Conservation (phyloP, 164 flowering plant species). For the Pachysandra terminalis region DNA sequence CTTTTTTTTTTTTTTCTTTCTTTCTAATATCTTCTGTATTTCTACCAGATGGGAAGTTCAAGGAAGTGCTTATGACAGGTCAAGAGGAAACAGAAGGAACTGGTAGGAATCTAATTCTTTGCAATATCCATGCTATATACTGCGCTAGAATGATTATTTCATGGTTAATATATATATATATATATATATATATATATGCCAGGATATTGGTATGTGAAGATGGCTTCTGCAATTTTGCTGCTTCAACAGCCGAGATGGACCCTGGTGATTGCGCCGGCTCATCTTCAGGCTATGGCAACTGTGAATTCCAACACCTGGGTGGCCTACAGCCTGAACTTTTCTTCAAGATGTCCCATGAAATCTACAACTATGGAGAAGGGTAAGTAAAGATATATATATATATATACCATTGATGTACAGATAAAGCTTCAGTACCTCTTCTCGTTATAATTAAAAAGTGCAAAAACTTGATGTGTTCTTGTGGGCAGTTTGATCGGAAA, state of each 20-base stretch:
- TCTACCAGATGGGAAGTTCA: no score
- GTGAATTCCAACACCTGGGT: conserved; percentile 54
- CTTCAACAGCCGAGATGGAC: conserved; percentile 53
- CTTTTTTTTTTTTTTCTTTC: no score
- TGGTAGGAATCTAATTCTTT: conserved; percentile 66
- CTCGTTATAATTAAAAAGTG: neutral
- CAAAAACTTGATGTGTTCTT: conserved; percentile 1
- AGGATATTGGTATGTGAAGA: conserved; percentile 99
- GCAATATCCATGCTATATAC: no score
- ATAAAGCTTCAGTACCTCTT: neutral
- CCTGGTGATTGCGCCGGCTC: conserved; percentile 37
- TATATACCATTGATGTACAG: no score
- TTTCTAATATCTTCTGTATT: no score
- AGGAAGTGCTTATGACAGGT: conserved; percentile 83
- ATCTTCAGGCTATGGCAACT: conserved; percentile 38
- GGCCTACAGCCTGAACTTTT: conserved; percentile 89
- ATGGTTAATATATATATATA: no score
- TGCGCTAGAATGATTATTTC: no score
- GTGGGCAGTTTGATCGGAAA: conserved; percentile 81
- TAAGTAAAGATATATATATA: no score
- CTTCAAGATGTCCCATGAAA: conserved; percentile 98
- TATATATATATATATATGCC: no score
- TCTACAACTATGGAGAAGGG: conserved; percentile 96
- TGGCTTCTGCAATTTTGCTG: conserved; percentile 88
- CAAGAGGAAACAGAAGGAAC: conserved; percentile 94